These are phyloP conservation scores for Pistacia integerrima DNA, from an alignment of 345 rosid species.

Conservation along the genomic window DNA sequence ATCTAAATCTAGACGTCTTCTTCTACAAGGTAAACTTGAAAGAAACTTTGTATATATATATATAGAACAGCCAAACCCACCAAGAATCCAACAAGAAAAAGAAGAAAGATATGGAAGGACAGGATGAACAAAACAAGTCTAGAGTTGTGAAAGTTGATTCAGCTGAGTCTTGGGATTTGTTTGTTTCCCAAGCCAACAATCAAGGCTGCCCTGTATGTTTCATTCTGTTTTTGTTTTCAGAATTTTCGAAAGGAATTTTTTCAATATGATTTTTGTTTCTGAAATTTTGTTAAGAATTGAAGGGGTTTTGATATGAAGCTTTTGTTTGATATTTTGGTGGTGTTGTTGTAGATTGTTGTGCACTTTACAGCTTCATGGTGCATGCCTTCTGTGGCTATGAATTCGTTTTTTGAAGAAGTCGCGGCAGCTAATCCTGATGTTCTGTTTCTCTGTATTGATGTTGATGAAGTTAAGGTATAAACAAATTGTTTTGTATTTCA, in stretches of 20 bases:
- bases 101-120: slow-evolving; percentile 37
- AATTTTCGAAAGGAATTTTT: no score
- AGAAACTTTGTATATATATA: not conserved
- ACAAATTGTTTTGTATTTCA: not conserved
- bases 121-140: slow-evolving; percentile 48
- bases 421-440: slow-evolving; percentile 60
- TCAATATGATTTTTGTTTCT: no score
- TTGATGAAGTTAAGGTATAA: slow-evolving; percentile 82
- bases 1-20: not conserved
- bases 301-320: not conserved
- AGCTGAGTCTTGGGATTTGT: slow-evolving; percentile 65
- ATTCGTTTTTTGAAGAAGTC: slow-evolving; percentile 66
- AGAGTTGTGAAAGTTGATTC: slow-evolving; percentile 68
- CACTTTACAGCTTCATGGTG: slow-evolving; percentile 97
- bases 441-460: slow-evolving; percentile 82
- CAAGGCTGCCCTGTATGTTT: slow-evolving; percentile 68
- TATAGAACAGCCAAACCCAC: not conserved
- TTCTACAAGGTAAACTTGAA: not conserved
- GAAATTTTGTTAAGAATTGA: not conserved
- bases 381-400: slow-evolving; percentile 90
- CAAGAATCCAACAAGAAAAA: not conserved
- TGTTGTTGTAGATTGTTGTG: slow-evolving; percentile 57
- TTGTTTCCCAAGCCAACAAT: slow-evolving; percentile 56
- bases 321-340: not conserved
- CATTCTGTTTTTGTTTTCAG: not conserved